Base-by-base conservation (phyloP, 805 yeast species). In the Starmerella ratchasimensis region DNA sequence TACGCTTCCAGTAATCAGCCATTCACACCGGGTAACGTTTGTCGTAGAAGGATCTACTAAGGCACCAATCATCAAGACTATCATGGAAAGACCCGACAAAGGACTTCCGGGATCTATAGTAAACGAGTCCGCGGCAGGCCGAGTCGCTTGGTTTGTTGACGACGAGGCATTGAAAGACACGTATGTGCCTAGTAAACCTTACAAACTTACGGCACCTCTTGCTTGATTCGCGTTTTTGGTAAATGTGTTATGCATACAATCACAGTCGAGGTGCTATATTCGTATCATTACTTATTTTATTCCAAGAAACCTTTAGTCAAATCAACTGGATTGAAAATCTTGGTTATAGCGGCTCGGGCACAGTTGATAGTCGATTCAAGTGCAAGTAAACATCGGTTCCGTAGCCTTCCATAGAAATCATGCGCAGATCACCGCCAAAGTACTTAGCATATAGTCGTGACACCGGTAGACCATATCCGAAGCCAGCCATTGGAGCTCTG, bases 81-180 rank as follows among this genome's bases (percentile, higher is more conserved):
- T 88, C 40, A 80, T 88, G 83, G 97, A 88, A 62, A 72, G 95
- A 55, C 96, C 96, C 3, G 97, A 90, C 56, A 84, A 84, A 64
- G 95, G 94, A 1, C 68, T 88, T 42, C 98, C 98, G 26, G 80
- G 90, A 44, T 76, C 90, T 43, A 78, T 88, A 41, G 94, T 88
- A 38, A 86, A 86, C 55, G 96, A 84, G 60, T 80, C 81, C 22
- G 94, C 95, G n/a, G 94, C 94, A 1, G 96, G 96, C 13, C 78
- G 80, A 60, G 94, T 88, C 4, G 73, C 86, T 6, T 88, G 98
- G 98, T 88, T 88, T 64, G 96, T 88, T 25, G 98, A 88, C 57
- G 81, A 83, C 51, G 94, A 77, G 48, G 95, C 95, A 2, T 71
- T 82, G 51, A 71, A 74, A 33, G 94, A 83, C 53, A 80, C 80